Conservation (phyloP, 192 early-diverging fungal species). For the Backusella australiensis region DNA sequence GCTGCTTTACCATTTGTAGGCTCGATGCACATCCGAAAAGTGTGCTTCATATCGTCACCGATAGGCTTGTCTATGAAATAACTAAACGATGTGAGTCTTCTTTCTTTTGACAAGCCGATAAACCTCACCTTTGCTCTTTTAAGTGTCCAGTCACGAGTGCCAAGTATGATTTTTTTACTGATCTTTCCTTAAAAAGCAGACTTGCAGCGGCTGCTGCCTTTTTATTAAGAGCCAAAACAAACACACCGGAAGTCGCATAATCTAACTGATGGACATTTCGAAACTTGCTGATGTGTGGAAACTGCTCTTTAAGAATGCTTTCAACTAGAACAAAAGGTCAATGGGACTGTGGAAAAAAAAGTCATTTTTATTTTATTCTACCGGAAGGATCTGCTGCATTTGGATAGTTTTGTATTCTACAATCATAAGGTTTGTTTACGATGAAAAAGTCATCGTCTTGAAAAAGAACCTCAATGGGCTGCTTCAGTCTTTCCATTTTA, state of each 20-base stretch:
- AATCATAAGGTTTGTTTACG: conserved; percentile 40
- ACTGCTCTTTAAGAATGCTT: conserved; percentile 23
- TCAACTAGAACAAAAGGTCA: conserved; percentile 6
- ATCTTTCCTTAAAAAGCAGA: conserved; percentile 28
- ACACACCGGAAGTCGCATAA: conserved; percentile 42
- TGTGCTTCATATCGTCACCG: conserved; percentile 32
- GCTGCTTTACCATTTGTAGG: conserved; percentile 23
- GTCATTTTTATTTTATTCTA: not conserved
- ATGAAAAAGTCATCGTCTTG: conserved; percentile 34
- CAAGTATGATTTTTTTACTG: conserved; percentile 35
- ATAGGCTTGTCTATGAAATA: conserved; percentile 36
- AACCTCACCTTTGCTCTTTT: conserved; percentile 14
- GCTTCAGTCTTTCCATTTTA: conserved; percentile 4
- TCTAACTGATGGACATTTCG: conserved; percentile 43
- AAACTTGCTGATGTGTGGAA: conserved; percentile 26
- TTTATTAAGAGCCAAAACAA: conserved; percentile 32
- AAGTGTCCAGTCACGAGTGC: conserved; percentile 39
- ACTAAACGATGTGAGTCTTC: not conserved
- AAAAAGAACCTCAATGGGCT: conserved; percentile 13
- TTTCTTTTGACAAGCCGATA: too few relatives aligned
- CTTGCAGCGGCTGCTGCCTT: conserved; percentile 29
- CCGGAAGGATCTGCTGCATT: not conserved
- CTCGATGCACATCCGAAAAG: conserved; percentile 35
- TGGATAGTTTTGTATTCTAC: conserved; percentile 20
- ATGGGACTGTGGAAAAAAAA: too few relatives aligned